phyloP scores from a whole-genome alignment of 768 basidiomycete genomes.

The Cystoderma amianthinum region DNA sequence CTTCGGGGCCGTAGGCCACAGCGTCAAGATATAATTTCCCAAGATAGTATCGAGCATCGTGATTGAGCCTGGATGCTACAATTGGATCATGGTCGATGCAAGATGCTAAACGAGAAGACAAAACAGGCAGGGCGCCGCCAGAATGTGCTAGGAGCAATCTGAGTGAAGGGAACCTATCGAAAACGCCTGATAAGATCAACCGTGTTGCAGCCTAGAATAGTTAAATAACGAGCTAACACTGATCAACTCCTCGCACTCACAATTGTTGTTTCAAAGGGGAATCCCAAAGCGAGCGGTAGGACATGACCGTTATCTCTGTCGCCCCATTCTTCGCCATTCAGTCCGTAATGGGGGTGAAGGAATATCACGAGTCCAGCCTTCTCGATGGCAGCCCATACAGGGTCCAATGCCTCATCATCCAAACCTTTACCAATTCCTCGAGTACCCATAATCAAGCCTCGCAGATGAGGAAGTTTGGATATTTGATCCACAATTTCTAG shows the following conservation, averaged over 20 bases:
- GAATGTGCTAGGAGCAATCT: slow-evolving; percentile 82
- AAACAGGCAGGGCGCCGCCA: slow-evolving; percentile 75
- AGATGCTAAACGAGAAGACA: slow-evolving; percentile 79
- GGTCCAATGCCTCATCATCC: slow-evolving; percentile 73
- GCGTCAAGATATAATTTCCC: slow-evolving; percentile 80
- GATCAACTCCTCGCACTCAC: slow-evolving; percentile 33
- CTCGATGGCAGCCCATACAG: slow-evolving; percentile 77
- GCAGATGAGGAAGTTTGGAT: slow-evolving; percentile 54
- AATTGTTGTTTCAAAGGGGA: slow-evolving; percentile 87
- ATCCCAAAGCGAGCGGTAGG: slow-evolving; percentile 79
- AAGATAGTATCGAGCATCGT: slow-evolving; percentile 81
- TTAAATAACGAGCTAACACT: slow-evolving; percentile 5
- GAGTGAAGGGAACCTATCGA: slow-evolving; percentile 74
- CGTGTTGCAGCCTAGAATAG: slow-evolving; percentile 57
- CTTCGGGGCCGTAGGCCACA: slow-evolving; percentile 85
- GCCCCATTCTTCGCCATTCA: slow-evolving; percentile 70
- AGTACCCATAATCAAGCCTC: slow-evolving; percentile 78
- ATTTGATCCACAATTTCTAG: slow-evolving; percentile 66
- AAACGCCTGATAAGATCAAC: slow-evolving; percentile 72
- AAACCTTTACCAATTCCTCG: slow-evolving; percentile 72
- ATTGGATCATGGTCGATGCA: slow-evolving; percentile 84
- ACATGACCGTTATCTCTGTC: slow-evolving; percentile 80
- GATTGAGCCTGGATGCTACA: slow-evolving; percentile 64
- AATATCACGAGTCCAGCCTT: slow-evolving; percentile 68
- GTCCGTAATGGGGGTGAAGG: slow-evolving; percentile 83